Conservation (phyloP, 768 basidiomycete genomes). For the Agaricus sinodeliciosus region DNA sequence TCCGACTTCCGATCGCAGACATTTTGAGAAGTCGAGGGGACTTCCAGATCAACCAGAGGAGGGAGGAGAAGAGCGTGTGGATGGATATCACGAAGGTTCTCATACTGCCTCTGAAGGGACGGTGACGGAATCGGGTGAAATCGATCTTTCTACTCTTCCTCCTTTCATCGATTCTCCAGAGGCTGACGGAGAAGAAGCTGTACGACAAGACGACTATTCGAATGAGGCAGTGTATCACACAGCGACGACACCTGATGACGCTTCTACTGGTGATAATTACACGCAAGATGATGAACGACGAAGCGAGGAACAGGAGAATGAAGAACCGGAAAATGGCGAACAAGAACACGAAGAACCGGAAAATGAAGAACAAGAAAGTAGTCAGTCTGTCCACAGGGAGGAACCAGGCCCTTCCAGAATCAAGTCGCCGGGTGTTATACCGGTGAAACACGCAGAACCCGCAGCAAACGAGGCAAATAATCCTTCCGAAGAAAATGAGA, state of each 20-base stretch:
- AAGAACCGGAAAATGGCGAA: not conserved
- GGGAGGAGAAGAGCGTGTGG: slow-evolving; percentile 8
- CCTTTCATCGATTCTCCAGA: slow-evolving; percentile 10
- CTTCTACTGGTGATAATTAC: not conserved
- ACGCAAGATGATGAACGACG: not conserved
- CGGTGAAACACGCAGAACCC: not conserved
- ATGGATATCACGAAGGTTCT: not conserved
- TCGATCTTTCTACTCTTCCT: slow-evolving; percentile 11
- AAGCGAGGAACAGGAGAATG: not conserved
- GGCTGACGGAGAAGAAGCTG: slow-evolving; percentile 5
- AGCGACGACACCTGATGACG: not conserved
- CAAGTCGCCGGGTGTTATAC: not conserved
- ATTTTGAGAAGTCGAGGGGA: slow-evolving; percentile 17
- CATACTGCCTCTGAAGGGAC: not conserved
- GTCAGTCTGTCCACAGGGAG: not conserved
- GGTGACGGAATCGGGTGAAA: slow-evolving; percentile 4
- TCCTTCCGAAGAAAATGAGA: not conserved
- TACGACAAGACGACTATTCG: slow-evolving; percentile 3
- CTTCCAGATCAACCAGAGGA: slow-evolving; percentile 15
- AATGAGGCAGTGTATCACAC: not conserved
- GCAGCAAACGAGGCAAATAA: not conserved
- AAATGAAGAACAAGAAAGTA: not conserved
- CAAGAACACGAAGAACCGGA: not conserved
- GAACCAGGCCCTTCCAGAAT: not conserved
- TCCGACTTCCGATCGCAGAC: not conserved